Conservation (phyloP, 805 yeast species). For the Candida ponderosae region DNA sequence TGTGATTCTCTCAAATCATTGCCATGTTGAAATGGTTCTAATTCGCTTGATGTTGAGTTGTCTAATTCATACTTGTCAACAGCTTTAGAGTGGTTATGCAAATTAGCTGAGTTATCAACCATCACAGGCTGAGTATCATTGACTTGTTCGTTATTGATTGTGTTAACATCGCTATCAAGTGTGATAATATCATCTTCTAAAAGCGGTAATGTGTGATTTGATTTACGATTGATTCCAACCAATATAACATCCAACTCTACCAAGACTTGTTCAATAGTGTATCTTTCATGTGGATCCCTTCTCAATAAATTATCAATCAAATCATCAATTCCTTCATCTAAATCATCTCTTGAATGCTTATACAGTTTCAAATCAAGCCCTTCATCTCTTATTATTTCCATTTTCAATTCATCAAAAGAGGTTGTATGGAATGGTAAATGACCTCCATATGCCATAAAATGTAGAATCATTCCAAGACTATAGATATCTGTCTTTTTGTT, state of each 20-base stretch:
- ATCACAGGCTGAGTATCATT: no score
- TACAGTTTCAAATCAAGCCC: conserved; percentile 3
- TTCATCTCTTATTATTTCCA: conserved; percentile 21
- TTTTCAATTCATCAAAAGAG: conserved; percentile 24
- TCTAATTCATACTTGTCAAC: no score
- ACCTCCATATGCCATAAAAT: conserved; percentile 68
- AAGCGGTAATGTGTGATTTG: no score
- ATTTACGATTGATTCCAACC: no score
- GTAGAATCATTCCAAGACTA: conserved; percentile 77
- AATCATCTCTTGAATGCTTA: conserved; percentile 11
- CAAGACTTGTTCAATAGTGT: conserved; percentile 33
- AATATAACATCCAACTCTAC: conserved; percentile 14
- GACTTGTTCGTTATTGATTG: no score
- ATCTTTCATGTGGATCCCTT: conserved; percentile 29
- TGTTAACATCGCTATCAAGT: no score
- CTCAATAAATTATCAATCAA: conserved; percentile 33
- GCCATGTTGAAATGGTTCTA: no score
- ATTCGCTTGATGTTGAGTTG: no score
- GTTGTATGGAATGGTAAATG: conserved; percentile 48
- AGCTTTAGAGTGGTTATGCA: no score
- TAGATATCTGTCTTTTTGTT: conserved; percentile 71
- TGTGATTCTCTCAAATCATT: not conserved
- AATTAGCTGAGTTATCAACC: no score
- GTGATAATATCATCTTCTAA: no score
- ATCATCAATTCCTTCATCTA: conserved; percentile 23